A percentile compares a stretch with the other conserved stretches of the same genome.
Conservation (phyloP, 1,139 yeast species). For the Kodamaea sp. region DNA sequence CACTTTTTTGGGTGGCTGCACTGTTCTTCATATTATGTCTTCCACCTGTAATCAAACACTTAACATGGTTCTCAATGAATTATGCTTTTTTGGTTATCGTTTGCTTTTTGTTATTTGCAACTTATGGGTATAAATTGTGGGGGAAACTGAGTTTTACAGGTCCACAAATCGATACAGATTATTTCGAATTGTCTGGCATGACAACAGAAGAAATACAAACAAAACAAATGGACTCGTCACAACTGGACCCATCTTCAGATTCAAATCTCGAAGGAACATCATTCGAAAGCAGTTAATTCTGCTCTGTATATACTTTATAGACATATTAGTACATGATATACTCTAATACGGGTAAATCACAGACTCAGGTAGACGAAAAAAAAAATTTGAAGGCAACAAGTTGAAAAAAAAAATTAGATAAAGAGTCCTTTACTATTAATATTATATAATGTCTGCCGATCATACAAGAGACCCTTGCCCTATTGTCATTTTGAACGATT, state of each 20-base stretch:
- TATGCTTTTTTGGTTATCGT: constrained; percentile 64
- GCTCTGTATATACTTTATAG: no score
- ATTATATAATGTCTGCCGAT: constrained; percentile 70
- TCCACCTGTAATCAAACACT: constrained; percentile 65
- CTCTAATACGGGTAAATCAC: neutral
- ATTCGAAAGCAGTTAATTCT: neutral
- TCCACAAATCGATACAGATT: constrained; percentile 56
- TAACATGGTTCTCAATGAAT: constrained; percentile 64
- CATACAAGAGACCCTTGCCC: constrained; percentile 99
- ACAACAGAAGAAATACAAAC: neutral
- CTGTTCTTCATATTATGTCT: constrained; percentile 64
- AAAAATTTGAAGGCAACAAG: neutral
- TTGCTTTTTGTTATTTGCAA: constrained; percentile 45
- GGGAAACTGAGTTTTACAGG: constrained; percentile 61
- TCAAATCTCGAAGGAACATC: no score
- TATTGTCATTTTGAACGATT: constrained; percentile 88
- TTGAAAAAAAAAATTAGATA: constrained; percentile 3
- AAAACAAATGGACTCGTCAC: neutral
- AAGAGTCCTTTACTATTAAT: constrained; percentile 7
- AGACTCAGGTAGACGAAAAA: constrained; percentile 1
- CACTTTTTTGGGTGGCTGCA: constrained; percentile 59
- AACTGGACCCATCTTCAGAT: no score
- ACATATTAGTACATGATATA: no score
- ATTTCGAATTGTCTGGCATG: constrained; percentile 30
- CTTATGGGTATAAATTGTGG: constrained; percentile 54